Conservation (phyloP, 345 rosid genomes). For the Gynandropsis gynandra region DNA sequence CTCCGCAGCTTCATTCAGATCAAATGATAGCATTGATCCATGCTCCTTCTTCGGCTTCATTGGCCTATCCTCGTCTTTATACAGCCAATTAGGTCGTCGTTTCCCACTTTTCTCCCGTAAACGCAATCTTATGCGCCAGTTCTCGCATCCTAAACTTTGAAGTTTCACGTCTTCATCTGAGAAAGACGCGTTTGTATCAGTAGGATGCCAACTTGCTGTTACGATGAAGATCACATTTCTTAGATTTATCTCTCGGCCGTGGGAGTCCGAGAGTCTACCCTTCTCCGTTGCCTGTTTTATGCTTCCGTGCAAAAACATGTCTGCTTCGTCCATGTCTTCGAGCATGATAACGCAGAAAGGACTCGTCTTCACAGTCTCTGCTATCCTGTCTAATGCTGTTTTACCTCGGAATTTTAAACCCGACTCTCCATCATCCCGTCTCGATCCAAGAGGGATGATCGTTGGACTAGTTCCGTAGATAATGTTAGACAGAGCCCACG, state of each 20-base stretch:
- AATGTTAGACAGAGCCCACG: slow-evolving; percentile 61
- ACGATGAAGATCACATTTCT: slow-evolving; percentile 82
- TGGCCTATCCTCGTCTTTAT: slow-evolving; percentile 42
- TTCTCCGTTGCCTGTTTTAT: slow-evolving; percentile 84
- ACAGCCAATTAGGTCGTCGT: slow-evolving; percentile 68
- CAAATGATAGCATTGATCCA: slow-evolving; percentile 43
- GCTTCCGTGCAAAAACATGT: slow-evolving; percentile 59
- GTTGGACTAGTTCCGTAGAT: slow-evolving; percentile 44
- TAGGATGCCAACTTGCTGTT: slow-evolving; percentile 47
- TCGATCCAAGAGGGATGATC: slow-evolving; percentile 56
- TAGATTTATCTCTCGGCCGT: slow-evolving; percentile 91
- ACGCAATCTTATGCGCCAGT: slow-evolving; percentile 68
- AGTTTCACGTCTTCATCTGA: slow-evolving; percentile 54
- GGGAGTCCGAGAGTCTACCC: slow-evolving; percentile 81
- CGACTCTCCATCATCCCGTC: slow-evolving; percentile 38
- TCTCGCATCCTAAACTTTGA: slow-evolving; percentile 41
- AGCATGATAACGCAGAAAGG: slow-evolving; percentile 81
- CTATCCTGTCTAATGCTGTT: slow-evolving; percentile 77
- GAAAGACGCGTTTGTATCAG: slow-evolving; percentile 32
- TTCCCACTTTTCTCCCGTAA: slow-evolving; percentile 55
- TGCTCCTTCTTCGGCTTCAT: slow-evolving; percentile 61
- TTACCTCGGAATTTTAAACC: slow-evolving; percentile 62
- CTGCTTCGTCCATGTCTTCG: slow-evolving; percentile 86
- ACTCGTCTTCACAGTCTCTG: slow-evolving; percentile 73
- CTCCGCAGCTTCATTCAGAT: slow-evolving; percentile 67